Conservation (phyloP, 345 rosid genomes). For the Brassica napus region DNA sequence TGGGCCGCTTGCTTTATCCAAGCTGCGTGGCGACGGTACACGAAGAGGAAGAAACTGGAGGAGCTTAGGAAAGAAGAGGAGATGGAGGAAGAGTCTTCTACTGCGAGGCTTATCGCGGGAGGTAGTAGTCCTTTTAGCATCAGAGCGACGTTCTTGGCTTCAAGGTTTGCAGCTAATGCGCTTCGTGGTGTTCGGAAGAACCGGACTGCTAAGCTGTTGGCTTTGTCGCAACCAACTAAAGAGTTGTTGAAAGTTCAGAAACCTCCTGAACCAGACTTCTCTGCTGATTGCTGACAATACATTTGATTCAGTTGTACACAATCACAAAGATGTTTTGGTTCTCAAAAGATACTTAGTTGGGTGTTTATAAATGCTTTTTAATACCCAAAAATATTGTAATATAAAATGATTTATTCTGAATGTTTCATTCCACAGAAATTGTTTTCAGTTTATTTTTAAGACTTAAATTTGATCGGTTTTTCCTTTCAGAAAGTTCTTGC, state of each 20-base stretch:
- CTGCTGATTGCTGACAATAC: conserved; percentile 67
- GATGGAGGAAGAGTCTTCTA: conserved; percentile 40
- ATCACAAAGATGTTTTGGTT: conserved; percentile 7
- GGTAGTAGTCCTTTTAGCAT: conserved; percentile 71
- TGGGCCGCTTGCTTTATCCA: conserved; percentile 98
- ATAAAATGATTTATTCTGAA: conserved; percentile 4
- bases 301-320: conserved; percentile 22
- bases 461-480: conserved; percentile 6
- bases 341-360: background rate
- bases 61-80: conserved; percentile 77
- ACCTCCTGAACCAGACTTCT: conserved; percentile 95
- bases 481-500: conserved; percentile 41
- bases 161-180: conserved; percentile 87
- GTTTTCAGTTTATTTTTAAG: background rate
- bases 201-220: conserved; percentile 45
- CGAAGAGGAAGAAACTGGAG: conserved; percentile 77
- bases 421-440: background rate
- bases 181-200: conserved; percentile 85
- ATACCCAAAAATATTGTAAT: conserved; percentile 19
- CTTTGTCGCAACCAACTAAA: conserved; percentile 47
- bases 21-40: conserved; percentile 91
- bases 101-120: conserved; percentile 30
- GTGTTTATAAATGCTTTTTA: background rate
- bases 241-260: conserved; percentile 81
- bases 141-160: conserved; percentile 87